Evolutionary conservation across 768 basidiomycete species (phyloP).

Genomic region (Tylopilus plumbeoviolaceoides): DNA sequence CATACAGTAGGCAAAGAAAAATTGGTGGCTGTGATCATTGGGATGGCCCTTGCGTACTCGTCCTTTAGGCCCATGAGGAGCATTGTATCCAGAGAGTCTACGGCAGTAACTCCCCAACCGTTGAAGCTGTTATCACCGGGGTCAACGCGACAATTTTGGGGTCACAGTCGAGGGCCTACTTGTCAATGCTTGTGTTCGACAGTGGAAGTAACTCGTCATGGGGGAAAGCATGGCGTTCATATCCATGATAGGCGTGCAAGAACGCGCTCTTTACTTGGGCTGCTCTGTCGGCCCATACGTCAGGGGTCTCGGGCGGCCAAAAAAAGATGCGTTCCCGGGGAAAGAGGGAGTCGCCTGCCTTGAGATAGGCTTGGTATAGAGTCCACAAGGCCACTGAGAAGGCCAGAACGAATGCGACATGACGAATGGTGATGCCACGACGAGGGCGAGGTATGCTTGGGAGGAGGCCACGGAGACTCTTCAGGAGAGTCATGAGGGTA

Average conservation of each 20-base stretch:
- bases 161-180: slow-evolving; percentile 36
- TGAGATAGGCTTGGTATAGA: slow-evolving; percentile 12
- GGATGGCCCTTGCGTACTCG: slow-evolving; percentile 65
- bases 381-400: slow-evolving; percentile 17
- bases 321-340: slow-evolving; percentile 13
- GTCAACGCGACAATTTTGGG: not conserved
- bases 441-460: slow-evolving; percentile 1
- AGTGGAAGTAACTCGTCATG: slow-evolving; percentile 62
- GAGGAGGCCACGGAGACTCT: not conserved
- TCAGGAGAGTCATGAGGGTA: not conserved
- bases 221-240: slow-evolving; percentile 56
- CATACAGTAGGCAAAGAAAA: slow-evolving; percentile 47
- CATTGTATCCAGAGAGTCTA: slow-evolving; percentile 87
- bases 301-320: slow-evolving; percentile 28
- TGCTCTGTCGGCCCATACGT: slow-evolving; percentile 51
- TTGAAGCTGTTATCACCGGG: slow-evolving; percentile 54
- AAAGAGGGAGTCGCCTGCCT: not conserved
- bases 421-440: slow-evolving; percentile 20
- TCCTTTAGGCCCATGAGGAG: slow-evolving; percentile 71
- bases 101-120: slow-evolving; percentile 72
- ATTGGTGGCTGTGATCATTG: slow-evolving; percentile 44
- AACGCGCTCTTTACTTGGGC: slow-evolving; percentile 58
- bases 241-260: slow-evolving; percentile 63
- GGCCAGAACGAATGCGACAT: slow-evolving; percentile 16
- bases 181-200: slow-evolving; percentile 42